Percentiles rank a stretch among this genome's conserved stretches.
These are phyloP conservation scores for Amanita phalloides DNA, from an alignment of 768 basidiomycete genomes.

Conservation along the genomic window DNA sequence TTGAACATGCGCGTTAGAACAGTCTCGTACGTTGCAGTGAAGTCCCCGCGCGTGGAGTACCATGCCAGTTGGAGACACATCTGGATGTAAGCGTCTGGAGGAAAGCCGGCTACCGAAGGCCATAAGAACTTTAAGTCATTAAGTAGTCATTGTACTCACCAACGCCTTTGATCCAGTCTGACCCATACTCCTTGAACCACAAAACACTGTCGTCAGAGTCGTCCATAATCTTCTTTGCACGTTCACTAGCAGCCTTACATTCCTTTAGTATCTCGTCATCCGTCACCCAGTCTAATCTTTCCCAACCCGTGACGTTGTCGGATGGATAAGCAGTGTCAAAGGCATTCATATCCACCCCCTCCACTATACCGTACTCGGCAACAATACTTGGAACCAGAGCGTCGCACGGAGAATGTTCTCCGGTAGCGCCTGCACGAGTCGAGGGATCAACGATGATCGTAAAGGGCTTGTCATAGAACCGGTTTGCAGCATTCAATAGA, in stretches of 20 bases:
- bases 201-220: conserved; percentile 81
- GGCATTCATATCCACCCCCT: conserved; percentile 44
- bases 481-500: conserved; percentile 50
- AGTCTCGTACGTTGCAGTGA: conserved; percentile 91
- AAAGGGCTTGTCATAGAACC: conserved; percentile 87
- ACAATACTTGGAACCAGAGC: conserved; percentile 85
- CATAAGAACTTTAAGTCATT: not conserved
- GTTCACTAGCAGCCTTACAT: conserved; percentile 43
- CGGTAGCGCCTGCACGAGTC: conserved; percentile 75
- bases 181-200: conserved; percentile 76
- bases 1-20: conserved; percentile 81
- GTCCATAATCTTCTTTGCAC: conserved; percentile 48
- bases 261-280: conserved; percentile 49
- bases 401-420: conserved; percentile 87
- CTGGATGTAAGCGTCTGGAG: conserved; percentile 83
- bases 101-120: conserved; percentile 22
- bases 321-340: conserved; percentile 20
- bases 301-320: conserved; percentile 29
- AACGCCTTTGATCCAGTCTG: conserved; percentile 73
- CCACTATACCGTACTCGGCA: conserved; percentile 69
- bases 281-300: conserved; percentile 62
- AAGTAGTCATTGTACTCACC: conserved; percentile 37
- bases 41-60: conserved; percentile 64
- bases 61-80: conserved; percentile 89
- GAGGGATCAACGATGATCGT: conserved; percentile 79